Base-by-base conservation (phyloP, 441 rosid genomes). In the Jatropha podagrica region DNA sequence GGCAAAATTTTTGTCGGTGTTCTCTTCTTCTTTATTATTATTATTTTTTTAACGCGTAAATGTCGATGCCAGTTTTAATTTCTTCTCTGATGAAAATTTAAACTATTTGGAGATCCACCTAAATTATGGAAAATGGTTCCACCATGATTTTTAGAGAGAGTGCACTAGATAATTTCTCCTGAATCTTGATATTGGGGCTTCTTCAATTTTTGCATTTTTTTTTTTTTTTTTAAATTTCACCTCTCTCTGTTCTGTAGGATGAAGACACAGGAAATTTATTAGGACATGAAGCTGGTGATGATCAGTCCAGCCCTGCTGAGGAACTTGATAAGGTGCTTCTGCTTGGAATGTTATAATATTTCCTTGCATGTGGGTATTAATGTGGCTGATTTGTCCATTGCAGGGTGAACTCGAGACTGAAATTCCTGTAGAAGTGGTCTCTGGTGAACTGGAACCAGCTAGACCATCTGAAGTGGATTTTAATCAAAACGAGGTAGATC, bases 351-450 rank as follows among this genome's bases (percentile, higher is more conserved):
- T 37, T 58, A 14, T 5, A 17, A 40, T 63, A 12, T 64, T 6
- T 12, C 32, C 20, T 52, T 44, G 37, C 13, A 12, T 15, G 15
- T 26, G 12, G 11, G 32, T 17, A 65, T 14, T 68, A 26, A 62
- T 59, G 9, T 44, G n/a, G 13, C 55, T 59, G 27, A 7, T 46
- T 80, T 68, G 42, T 75, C 62, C 12, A 37, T 67, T 68, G 76
- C 88, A 95, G 97, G 90, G 80, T 77, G 95, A 89, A 65, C 55
- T 66, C 15, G 88, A 76, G 78, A 52, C 75, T 6, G 92, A 88
- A 74, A 79, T 75, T 79, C 86, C 80, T 62, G 59, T 20, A 1
- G 95, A 87, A 79, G 81, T 42, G 58, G 74, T 64, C 62, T 71
- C 81, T 54, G 76, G 61, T 60, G 87, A 89, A 61, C 84, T 82